Evolutionary conservation across 1,139 yeast species (phyloP).

Genomic region (Yamadazyma diddensiae): DNA sequence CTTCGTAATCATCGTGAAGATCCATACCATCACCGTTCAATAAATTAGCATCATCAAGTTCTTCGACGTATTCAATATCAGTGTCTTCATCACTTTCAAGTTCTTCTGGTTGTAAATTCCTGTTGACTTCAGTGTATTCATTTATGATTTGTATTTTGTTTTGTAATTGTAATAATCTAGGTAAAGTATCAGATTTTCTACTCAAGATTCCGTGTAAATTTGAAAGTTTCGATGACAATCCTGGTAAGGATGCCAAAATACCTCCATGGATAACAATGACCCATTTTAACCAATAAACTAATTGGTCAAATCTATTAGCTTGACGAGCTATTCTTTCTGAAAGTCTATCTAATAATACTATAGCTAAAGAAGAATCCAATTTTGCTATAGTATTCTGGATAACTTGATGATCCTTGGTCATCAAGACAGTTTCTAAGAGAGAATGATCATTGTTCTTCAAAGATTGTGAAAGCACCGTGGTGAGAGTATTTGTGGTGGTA

Average conservation of each 20-base stretch:
- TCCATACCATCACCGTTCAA: slow-evolving; percentile 23
- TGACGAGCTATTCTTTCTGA: slow-evolving; percentile 81
- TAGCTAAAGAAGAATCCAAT: slow-evolving; percentile 71
- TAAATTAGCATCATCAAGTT: slow-evolving; percentile 35
- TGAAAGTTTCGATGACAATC: slow-evolving; percentile 64
- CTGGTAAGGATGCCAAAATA: slow-evolving; percentile 63
- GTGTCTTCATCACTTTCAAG: slow-evolving; percentile 20
- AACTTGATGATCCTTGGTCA: slow-evolving; percentile 68
- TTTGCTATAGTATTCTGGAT: slow-evolving; percentile 71
- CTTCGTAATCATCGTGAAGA: slow-evolving; percentile 18
- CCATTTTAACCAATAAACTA: slow-evolving; percentile 93
- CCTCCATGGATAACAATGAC: slow-evolving; percentile 90
- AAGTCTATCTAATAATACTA: slow-evolving; percentile 70
- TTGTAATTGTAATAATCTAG: slow-evolving; percentile 77
- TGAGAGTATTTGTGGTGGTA: slow-evolving; percentile 48
- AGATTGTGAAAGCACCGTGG: slow-evolving; percentile 68
- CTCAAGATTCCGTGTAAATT: slow-evolving; percentile 75
- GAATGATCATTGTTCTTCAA: slow-evolving; percentile 70
- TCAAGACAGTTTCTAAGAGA: slow-evolving; percentile 74
- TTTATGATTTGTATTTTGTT: slow-evolving; percentile 73
- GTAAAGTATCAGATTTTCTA: slow-evolving; percentile 71
- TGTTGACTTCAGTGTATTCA: slow-evolving; percentile 66
- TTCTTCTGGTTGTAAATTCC: slow-evolving; percentile 39
- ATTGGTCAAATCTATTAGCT: slow-evolving; percentile 61
- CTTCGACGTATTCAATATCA: slow-evolving; percentile 43